Evolutionary conservation across 257 asterid genomes (phyloP).

Genomic region (Lithospermum erythrorhizon): DNA sequence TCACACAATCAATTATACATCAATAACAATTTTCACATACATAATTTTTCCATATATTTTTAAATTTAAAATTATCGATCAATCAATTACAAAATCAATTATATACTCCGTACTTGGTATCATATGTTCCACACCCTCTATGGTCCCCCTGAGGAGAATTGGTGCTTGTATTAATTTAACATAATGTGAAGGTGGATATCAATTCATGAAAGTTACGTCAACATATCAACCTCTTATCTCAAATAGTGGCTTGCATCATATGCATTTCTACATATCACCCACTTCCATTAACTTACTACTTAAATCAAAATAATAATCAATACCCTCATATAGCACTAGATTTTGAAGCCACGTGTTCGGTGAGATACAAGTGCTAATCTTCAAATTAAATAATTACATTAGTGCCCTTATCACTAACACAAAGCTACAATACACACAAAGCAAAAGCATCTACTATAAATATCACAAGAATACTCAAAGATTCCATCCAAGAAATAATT

Average conservation of each 20-base stretch:
- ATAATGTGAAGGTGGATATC: conserved; percentile 23
- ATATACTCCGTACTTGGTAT: too few relatives aligned
- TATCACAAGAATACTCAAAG: conserved; percentile 1
- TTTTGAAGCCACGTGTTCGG: conserved; percentile 21
- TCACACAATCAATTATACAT: too few relatives aligned
- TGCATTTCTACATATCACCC: conserved; percentile 30
- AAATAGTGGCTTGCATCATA: conserved; percentile 46
- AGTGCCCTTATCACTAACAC: neutral
- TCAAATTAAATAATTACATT: neutral
- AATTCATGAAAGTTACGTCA: conserved; percentile 47
- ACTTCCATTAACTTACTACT: neutral
- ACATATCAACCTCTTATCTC: conserved; percentile 65
- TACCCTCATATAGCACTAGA: neutral
- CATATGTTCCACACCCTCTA: too few relatives aligned
- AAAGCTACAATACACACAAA: neutral
- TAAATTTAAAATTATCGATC: too few relatives aligned
- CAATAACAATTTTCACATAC: too few relatives aligned
- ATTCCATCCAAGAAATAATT: conserved; percentile 3
- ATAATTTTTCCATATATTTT: too few relatives aligned
- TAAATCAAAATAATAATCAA: too few relatives aligned
- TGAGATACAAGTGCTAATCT: conserved; percentile 10
- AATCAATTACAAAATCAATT: too few relatives aligned
- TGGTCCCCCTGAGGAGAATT: too few relatives aligned
- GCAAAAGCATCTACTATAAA: conserved; percentile 16
- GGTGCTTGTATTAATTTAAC: too few relatives aligned